These are phyloP conservation scores for Tillandsia leiboldiana DNA, from an alignment of 176 grass and related monocot species.

Conservation along the genomic window DNA sequence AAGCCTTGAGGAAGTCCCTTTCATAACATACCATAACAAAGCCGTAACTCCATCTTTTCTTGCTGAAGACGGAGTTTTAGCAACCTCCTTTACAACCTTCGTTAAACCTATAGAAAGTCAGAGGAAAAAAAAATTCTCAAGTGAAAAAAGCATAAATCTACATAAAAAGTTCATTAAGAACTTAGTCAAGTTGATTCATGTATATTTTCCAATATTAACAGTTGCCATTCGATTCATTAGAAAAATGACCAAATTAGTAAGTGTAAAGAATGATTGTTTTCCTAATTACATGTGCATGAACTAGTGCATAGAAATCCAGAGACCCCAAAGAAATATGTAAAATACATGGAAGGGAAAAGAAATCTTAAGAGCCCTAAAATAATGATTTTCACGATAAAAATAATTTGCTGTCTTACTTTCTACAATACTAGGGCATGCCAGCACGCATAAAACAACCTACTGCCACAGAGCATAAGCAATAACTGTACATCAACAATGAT, in stretches of 20 bases:
- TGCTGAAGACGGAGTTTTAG: constrained; percentile 44
- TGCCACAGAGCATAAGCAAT: not conserved
- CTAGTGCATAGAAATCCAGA: too few relatives aligned
- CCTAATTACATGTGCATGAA: too few relatives aligned
- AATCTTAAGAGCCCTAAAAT: too few relatives aligned
- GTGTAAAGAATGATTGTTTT: too few relatives aligned
- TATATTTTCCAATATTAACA: too few relatives aligned
- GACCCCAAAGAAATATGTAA: too few relatives aligned
- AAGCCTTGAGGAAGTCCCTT: constrained; percentile 58
- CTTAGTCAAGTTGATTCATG: too few relatives aligned
- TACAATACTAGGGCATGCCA: not conserved
- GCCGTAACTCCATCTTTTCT: constrained; percentile 46
- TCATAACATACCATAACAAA: constrained; percentile 77
- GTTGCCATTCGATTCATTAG: too few relatives aligned
- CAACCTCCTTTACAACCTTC: constrained; percentile 46
- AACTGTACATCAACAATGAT: not conserved
- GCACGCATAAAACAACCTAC: not conserved
- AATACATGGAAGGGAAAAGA: too few relatives aligned
- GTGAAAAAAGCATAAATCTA: constrained; percentile 1
- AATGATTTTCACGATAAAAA: too few relatives aligned
- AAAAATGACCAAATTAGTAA: too few relatives aligned
- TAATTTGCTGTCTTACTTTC: too few relatives aligned
- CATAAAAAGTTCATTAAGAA: constrained; percentile 2
- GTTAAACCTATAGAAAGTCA: constrained; percentile 44
- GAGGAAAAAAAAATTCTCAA: not conserved